phyloP scores from a whole-genome alignment of 805 yeast species.

The Zygotorulaspora danielsina region DNA sequence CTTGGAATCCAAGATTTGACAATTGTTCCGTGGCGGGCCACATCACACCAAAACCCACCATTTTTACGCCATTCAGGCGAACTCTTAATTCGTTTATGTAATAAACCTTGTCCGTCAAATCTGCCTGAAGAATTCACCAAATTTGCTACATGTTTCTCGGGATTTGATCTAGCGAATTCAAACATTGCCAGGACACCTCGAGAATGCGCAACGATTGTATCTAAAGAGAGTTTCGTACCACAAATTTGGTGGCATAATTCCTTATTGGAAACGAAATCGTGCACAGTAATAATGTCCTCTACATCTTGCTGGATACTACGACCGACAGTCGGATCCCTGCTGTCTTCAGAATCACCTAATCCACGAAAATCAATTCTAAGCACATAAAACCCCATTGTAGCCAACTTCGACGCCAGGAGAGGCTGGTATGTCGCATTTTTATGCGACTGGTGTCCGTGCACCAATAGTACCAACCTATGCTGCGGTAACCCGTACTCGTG shows the following conservation, averaged over 20 bases:
- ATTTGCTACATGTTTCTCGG: conserved; percentile 46
- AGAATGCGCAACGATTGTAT: conserved; percentile 70
- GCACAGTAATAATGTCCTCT: conserved; percentile 56
- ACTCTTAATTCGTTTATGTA: conserved; percentile 36
- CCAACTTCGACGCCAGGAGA: conserved; percentile 54
- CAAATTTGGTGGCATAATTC: conserved; percentile 31
- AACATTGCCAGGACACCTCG: conserved; percentile 76
- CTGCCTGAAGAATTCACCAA: conserved; percentile 73
- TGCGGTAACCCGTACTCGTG: conserved; percentile 30
- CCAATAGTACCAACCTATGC: conserved; percentile 51
- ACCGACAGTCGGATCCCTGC: conserved; percentile 38
- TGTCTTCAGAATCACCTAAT: conserved; percentile 69
- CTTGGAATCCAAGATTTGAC: conserved; percentile 41
- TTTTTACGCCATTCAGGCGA: conserved; percentile 40
- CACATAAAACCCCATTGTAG: conserved; percentile 59
- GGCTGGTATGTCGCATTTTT: conserved; percentile 73
- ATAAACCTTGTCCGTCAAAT: conserved; percentile 48
- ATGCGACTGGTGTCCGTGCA: conserved; percentile 89
- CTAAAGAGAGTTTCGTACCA: conserved; percentile 44
- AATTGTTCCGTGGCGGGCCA: conserved; percentile 50
- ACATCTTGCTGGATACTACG: conserved; percentile 61
- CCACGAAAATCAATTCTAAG: conserved; percentile 82
- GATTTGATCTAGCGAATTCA: conserved; percentile 51
- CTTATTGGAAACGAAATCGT: conserved; percentile 31
- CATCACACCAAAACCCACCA: conserved; percentile 40